A percentile compares a stretch with the other conserved stretches of the same genome.
phyloP scores from a whole-genome alignment of 768 basidiomycete species.

The Mycena haematopus region DNA sequence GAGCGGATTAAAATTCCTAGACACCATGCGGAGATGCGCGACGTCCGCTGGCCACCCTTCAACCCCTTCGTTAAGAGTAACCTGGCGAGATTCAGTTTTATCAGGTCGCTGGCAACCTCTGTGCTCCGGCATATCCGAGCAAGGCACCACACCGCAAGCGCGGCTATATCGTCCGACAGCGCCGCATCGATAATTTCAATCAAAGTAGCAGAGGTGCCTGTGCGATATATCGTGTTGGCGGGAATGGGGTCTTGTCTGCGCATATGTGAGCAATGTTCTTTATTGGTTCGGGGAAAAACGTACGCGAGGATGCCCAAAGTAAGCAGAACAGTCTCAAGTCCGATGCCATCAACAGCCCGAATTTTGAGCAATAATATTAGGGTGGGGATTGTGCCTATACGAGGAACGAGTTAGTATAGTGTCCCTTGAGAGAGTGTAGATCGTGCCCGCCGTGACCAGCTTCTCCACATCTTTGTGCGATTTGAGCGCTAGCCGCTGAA shows the following conservation, averaged over 20 bases:
- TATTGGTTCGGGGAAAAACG: constrained; percentile 1
- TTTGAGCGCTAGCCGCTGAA: constrained; percentile 29
- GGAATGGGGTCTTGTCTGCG: constrained; percentile 34
- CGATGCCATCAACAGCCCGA: constrained; percentile 34
- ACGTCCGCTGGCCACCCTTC: constrained; percentile 25
- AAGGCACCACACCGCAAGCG: constrained; percentile 35
- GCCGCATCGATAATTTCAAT: constrained; percentile 34
- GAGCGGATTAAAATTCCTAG: constrained; percentile 31
- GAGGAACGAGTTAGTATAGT: no score
- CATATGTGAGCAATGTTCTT: background rate
- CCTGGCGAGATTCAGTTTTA: constrained; percentile 32
- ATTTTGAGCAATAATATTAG: constrained; percentile 34
- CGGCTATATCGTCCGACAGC: constrained; percentile 31
- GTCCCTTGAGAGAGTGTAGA: no score
- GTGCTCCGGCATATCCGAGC: constrained; percentile 32
- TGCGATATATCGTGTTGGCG: constrained; percentile 37
- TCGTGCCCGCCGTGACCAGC: constrained; percentile 36
- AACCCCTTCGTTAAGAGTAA: constrained; percentile 31
- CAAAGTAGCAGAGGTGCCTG: constrained; percentile 32
- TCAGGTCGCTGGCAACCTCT: constrained; percentile 34
- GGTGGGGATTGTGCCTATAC: constrained; percentile 18
- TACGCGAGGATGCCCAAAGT: constrained; percentile 35
- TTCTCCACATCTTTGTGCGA: constrained; percentile 36
- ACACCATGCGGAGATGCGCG: constrained; percentile 34
- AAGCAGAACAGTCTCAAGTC: constrained; percentile 34